Base-by-base conservation (phyloP, 2,329 filamentous ascomycete species). In the Exophiala calicioides region DNA sequence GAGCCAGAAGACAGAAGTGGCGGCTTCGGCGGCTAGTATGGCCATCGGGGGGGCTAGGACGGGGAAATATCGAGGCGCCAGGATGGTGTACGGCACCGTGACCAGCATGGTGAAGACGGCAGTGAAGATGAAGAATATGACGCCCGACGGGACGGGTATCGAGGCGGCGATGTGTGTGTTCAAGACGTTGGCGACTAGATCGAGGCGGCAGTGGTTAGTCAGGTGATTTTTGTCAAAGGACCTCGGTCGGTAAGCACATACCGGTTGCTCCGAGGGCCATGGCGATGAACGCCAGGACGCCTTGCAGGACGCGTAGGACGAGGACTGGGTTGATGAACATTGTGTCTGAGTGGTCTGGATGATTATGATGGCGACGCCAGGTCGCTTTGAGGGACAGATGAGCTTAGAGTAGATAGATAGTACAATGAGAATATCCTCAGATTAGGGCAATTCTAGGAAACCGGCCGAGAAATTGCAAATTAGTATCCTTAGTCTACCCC, bases 1-100 rank as follows among this genome's bases (percentile, higher is more conserved):
- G 62, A 96, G 93, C 90, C 90, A 95, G 73, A 94, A 94, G 46
- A 94, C 75, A 70, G 85, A 84, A 7, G 88, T 93, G 18, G 93
- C 57, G 35, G 73, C 74, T 61, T 94, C 86, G 23, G 88, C 74
- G 1, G 61, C 82, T 13, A 90, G 72, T 12, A 89, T 79, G 33
- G 76, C 80, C 39, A 81, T 79, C 41, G 76, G 78, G 65, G 88
- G 81, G 59, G 83, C 82, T 8, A 81, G 59, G 18, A 72, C 71
- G 3, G 78, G 74, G 59, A 82, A 72, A 67, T 82, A 83, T 32
- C 79, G 70, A 1, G 87, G 86, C 2, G 82, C 74, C 38, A 90
- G 53, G 59, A 82, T 75, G 50, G 94, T 77, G 66, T 90, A 91
- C 44, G 78, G 66, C 24, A 91, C 75, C 1, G 73, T 71, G 3